Base-by-base conservation (phyloP, 768 basidiomycete genomes). In the Leccinum obscurum region DNA sequence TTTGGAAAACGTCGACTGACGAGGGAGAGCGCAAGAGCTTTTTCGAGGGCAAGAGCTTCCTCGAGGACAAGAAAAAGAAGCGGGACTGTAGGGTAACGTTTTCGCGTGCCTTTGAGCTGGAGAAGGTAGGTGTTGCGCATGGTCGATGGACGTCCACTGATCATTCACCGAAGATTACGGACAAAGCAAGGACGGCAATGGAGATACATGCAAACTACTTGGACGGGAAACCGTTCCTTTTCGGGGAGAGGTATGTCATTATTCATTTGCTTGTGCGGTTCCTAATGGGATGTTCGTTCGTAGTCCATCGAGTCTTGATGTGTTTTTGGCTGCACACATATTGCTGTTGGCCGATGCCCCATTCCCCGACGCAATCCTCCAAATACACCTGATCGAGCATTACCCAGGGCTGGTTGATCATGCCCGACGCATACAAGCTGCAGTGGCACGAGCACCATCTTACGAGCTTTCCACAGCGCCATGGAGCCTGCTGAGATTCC, bases 261-360 rank as follows among this genome's bases (percentile, higher is more conserved):
- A 10, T 59, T 53, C 9, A 32, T 59, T 51, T 49, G 26, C 30
- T 48, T 11, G 6, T 46, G 9, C 35, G 4, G 46, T 54, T 34
- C 37, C 55, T 49, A 22, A 51, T 17, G 9, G 56, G 52, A 61
- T 48, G 17, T 24, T 41, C 24, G 15, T 4, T 22, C 37, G 20
- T 56, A 93, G 90, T 51, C 80, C 81, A 13, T 84, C 87, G 1
- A 79, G 81, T 5, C 71, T 92, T 17, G 92, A 93, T 62, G 70
- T 88, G 24, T 69, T 84, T 39, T 74, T 92, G 20, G 88, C 91
- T 17, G 82, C 90, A 6, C 88, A 91, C 62, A 76, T 88, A 28
- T 78, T 90, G 34, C 76, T 91, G 34, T 74, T 92, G 4, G 61
- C 79, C 4, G 72, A 81, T 50, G 82, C 86, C 6, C 81, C 84